phyloP scores from a whole-genome alignment of 495 filamentous ascomycete genomes.

The Penicillium steckii region DNA sequence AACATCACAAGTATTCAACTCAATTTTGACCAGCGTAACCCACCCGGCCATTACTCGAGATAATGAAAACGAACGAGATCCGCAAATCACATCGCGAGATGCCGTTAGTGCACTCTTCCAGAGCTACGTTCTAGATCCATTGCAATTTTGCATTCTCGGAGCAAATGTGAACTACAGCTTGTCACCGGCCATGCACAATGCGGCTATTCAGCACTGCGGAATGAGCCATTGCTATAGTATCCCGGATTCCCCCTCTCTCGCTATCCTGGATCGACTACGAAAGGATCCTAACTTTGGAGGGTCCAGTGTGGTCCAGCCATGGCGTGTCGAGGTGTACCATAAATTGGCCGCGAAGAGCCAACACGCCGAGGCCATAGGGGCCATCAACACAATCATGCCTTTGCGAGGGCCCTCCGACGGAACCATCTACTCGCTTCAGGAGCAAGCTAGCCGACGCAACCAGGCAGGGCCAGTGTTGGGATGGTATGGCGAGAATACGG shows the following conservation, averaged over 20 bases:
- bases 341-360: slow-evolving; percentile 67
- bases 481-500: slow-evolving; percentile 83
- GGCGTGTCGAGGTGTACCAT: slow-evolving; percentile 69
- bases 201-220: slow-evolving; percentile 67
- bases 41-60: slow-evolving; percentile 56
- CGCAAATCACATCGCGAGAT: slow-evolving; percentile 54
- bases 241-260: slow-evolving; percentile 60
- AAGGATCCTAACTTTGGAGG: slow-evolving; percentile 69
- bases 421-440: slow-evolving; percentile 61
- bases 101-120: slow-evolving; percentile 55
- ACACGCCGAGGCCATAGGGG: slow-evolving; percentile 77
- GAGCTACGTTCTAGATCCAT: slow-evolving; percentile 58
- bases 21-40: slow-evolving; percentile 66
- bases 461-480: slow-evolving; percentile 61
- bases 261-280: slow-evolving; percentile 61
- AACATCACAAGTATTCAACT: slow-evolving; percentile 65
- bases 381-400: slow-evolving; percentile 80
- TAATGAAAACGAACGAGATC: slow-evolving; percentile 30
- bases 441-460: slow-evolving; percentile 62
- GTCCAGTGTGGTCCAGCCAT: slow-evolving; percentile 69
- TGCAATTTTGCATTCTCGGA: slow-evolving; percentile 74
- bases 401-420: slow-evolving; percentile 61
- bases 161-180: slow-evolving; percentile 72
- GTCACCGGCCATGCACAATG: slow-evolving; percentile 77
- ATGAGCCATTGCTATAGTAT: slow-evolving; percentile 72